Base-by-base conservation (phyloP, 106 monocot species). In the Dendrobium catenatum region DNA sequence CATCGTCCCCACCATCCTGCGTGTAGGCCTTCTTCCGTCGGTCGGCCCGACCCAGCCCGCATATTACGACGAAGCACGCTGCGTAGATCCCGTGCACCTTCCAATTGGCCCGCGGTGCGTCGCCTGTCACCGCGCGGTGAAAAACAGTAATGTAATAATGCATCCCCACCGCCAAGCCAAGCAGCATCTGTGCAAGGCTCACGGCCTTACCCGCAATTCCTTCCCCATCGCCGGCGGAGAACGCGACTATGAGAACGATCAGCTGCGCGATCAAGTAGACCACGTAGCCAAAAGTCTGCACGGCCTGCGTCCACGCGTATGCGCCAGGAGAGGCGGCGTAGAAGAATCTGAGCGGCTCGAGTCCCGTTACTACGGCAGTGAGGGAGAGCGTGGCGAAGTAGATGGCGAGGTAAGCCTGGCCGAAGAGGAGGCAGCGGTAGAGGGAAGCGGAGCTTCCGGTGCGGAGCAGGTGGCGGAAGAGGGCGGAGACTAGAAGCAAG, bases 111-210 rank as follows among this genome's bases (percentile, higher is more conserved):
- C 88, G 87, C 54, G 96, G 96, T 76, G 90, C 78, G 55, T 92
- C 90, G 15, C 94, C 89, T 13, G 80, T 68, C 42, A 92, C 91
- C 4, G 96, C 96, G 31, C 89, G 83, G 87, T 96, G 96, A 83
- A 96, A 90, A 17, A 96, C 94, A 27, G 88, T 90, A 0, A 83
- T 86, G 86, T 96, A 94, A 81, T 96, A 94, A 80, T 96, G 96
- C 76, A 90, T 73, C 6, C 92, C 96, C 19, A 96, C 96, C 4
- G 90, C 80, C 82, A 89, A 74, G 41, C 76, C 86, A 54, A 87
- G 66, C 37, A 59, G 17, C 44, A 59, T 75, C 78, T 59, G 55
- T 5, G 75, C 78, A 19, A 75, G 72, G 44, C 77, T 55, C 54
- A 70, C 72, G n/a, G 70, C 76, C 27, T 51, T 75, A n/a, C 59